phyloP scores from a whole-genome alignment of 257 asterid genomes.

The Knoxia roxburghii region DNA sequence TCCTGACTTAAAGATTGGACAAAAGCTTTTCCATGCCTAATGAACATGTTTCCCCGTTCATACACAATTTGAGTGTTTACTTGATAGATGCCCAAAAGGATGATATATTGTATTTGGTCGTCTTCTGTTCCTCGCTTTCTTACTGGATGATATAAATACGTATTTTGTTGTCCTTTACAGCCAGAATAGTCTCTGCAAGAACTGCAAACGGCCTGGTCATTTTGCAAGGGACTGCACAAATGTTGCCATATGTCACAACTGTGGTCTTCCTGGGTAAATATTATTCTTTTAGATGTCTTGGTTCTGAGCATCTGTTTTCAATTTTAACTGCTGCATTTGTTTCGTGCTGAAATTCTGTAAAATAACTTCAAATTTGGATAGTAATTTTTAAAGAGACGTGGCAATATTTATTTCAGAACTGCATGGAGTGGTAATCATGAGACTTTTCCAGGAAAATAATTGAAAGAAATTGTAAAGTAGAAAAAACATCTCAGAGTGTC shows the following conservation, averaged over 20 bases:
- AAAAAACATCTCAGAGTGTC: not conserved
- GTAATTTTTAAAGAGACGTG: not conserved
- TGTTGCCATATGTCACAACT: conserved; percentile 92
- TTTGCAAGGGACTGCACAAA: conserved; percentile 95
- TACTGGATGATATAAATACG: not conserved
- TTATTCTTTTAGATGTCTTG: not conserved
- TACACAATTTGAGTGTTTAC: not conserved
- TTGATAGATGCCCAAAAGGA: not conserved
- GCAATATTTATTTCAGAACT: not conserved
- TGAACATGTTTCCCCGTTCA: not conserved
- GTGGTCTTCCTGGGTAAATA: conserved; percentile 97
- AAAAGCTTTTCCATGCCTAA: not conserved
- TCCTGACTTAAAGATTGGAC: not conserved
- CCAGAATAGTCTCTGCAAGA: conserved; percentile 75
- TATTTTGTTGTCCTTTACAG: conserved; percentile 39
- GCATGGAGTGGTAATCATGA: no score
- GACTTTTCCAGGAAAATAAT: not conserved
- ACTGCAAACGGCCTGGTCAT: conserved; percentile 96
- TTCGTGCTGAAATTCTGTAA: not conserved
- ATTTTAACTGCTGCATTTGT: not conserved
- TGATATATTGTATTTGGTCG: not conserved
- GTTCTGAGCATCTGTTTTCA: not conserved
- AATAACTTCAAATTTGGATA: not conserved
- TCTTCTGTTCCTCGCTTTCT: conserved; percentile 6
- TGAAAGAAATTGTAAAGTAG: not conserved